Conservation (phyloP, 257 asterid genomes). For the Nicotiana benthamiana region DNA sequence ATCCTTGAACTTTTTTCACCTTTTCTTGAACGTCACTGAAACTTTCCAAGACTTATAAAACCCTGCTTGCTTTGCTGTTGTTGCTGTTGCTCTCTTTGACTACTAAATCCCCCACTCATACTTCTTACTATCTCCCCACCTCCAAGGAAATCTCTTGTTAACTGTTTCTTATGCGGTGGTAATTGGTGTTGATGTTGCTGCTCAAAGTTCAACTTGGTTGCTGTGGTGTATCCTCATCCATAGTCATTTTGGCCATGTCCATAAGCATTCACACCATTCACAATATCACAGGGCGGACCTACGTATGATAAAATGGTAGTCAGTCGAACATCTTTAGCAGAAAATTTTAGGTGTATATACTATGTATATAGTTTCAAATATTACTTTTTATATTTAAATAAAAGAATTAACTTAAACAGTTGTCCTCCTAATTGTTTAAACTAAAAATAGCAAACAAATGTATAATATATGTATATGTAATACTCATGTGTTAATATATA, state of each 20-base stretch:
- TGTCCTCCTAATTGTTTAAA: too few species aligned
- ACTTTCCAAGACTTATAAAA: conserved; percentile 36
- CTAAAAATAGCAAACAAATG: accelerated
- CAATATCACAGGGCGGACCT: too few species aligned
- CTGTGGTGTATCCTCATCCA: conserved; percentile 14
- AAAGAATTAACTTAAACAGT: too few species aligned
- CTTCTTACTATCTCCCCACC: conserved; percentile 61
- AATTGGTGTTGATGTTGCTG: conserved; percentile 7
- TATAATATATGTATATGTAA: too few species aligned
- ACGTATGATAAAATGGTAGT: too few species aligned
- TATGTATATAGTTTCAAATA: too few species aligned
- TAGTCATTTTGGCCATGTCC: too few species aligned
- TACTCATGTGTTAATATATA: too few species aligned
- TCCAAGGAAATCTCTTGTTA: conserved; percentile 84
- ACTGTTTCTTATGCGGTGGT: conserved; percentile 17
- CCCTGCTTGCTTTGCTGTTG: conserved; percentile 22
- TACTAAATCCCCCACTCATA: conserved; percentile 21
- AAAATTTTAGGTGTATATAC: too few species aligned
- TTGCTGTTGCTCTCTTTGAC: conserved; percentile 23
- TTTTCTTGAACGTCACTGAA: conserved; percentile 22
- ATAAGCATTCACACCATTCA: conserved; percentile 12
- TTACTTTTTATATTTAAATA: too few species aligned
- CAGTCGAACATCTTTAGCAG: too few species aligned
- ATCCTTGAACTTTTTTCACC: background rate
- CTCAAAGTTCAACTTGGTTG: conserved; percentile 5